A percentile compares a stretch with the other conserved stretches of the same genome.
Conservation (phyloP, 768 basidiomycete species). For the Podaxis rugospora region DNA sequence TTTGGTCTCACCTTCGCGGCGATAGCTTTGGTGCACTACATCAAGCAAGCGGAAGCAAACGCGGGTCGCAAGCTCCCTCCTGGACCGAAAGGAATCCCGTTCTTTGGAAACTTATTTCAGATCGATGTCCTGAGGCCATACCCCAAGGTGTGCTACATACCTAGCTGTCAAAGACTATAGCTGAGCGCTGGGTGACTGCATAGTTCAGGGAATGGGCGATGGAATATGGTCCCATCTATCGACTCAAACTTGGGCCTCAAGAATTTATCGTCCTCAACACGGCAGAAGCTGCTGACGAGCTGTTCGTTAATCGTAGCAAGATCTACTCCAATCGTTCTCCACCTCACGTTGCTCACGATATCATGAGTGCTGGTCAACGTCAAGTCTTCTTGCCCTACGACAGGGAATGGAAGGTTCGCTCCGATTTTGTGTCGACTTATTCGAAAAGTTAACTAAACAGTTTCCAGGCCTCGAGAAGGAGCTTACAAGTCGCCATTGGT, state of each 20-base stretch:
- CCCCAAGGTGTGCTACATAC: conserved; percentile 15
- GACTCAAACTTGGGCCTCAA: conserved; percentile 22
- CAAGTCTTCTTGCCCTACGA: conserved; percentile 23
- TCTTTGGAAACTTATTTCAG: conserved; percentile 29
- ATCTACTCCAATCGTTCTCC: conserved; percentile 23
- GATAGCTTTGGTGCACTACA: not conserved
- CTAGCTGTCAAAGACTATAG: not conserved
- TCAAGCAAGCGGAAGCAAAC: conserved; percentile 2
- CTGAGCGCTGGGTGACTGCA: not conserved
- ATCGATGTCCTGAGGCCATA: conserved; percentile 23
- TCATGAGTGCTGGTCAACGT: conserved; percentile 25
- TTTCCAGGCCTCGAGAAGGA: conserved; percentile 19
- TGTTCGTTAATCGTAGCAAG: conserved; percentile 21
- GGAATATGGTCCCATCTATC: conserved; percentile 24
- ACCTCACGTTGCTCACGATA: conserved; percentile 27
- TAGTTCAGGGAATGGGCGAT: conserved; percentile 25
- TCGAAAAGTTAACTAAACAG: not conserved
- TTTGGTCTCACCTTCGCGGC: conserved; percentile 3
- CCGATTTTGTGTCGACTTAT: not conserved
- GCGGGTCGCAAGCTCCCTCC: conserved; percentile 21
- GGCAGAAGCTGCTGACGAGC: conserved; percentile 20
- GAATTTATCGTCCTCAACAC: conserved; percentile 23
- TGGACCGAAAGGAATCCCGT: conserved; percentile 24
- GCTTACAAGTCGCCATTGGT: conserved; percentile 20
- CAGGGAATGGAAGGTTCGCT: conserved; percentile 24